Evolutionary conservation across 1,139 yeast genomes (phyloP).

Genomic region (Blastobotrys malaysiensis): DNA sequence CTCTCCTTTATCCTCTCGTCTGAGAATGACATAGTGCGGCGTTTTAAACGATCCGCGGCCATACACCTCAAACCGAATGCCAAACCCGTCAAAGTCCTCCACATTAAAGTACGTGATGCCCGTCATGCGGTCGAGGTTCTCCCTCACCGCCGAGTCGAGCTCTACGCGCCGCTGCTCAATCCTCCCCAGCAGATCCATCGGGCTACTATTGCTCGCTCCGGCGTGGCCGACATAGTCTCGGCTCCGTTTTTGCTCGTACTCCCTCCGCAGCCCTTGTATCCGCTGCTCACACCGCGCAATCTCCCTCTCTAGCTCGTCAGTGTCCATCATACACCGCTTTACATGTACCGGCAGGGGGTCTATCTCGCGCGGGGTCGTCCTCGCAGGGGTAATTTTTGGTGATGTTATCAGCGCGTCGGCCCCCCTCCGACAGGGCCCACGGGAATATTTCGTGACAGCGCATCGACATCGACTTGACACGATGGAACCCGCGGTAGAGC

Average conservation of each 20-base stretch:
- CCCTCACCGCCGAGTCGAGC: conserved; percentile 7
- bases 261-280: not conserved
- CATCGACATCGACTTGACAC: not conserved
- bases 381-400: too few species aligned
- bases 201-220: not conserved
- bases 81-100: conserved; percentile 19
- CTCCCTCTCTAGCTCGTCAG: not conserved
- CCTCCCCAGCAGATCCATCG: not conserved
- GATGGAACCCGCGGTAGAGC: conserved; percentile 13
- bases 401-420: not conserved
- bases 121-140: conserved; percentile 22
- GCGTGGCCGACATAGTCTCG: not conserved
- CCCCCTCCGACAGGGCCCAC: not conserved
- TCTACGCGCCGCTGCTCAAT: not conserved
- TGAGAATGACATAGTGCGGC: conserved; percentile 23
- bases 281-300: not conserved
- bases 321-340: too few species aligned
- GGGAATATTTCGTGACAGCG: not conserved
- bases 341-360: too few species aligned
- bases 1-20: conserved; percentile 11
- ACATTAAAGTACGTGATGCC: conserved; percentile 25
- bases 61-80: conserved; percentile 24
- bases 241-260: not conserved
- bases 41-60: conserved; percentile 14
- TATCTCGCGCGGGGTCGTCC: too few species aligned